phyloP scores from a whole-genome alignment of 495 filamentous ascomycete species.

The Aspergillus affinis region DNA sequence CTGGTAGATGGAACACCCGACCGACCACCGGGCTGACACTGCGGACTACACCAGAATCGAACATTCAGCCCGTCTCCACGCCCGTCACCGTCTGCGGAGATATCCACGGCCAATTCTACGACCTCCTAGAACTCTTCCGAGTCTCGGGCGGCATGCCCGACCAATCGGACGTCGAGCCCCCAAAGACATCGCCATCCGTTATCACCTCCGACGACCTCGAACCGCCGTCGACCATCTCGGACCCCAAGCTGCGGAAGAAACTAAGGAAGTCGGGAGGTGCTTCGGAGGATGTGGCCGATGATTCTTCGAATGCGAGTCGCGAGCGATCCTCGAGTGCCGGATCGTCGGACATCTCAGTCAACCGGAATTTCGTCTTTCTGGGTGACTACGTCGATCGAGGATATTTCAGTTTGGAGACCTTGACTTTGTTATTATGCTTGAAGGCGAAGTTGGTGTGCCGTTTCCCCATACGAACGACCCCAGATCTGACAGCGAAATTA shows the following conservation, averaged over 20 bases:
- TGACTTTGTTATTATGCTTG: slow-evolving; percentile 91
- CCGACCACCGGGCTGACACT: background rate
- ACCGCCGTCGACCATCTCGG: slow-evolving; percentile 79
- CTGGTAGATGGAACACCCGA: background rate
- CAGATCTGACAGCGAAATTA: slow-evolving; percentile 31
- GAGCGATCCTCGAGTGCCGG: slow-evolving; percentile 41
- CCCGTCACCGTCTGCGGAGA: slow-evolving; percentile 99
- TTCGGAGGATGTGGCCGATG: slow-evolving; percentile 40
- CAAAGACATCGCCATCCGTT: slow-evolving; percentile 60
- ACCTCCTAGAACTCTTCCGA: slow-evolving; percentile 92
- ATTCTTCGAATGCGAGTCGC: slow-evolving; percentile 20
- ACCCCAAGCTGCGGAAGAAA: slow-evolving; percentile 79
- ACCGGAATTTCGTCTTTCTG: slow-evolving; percentile 90
- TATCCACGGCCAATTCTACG: slow-evolving; percentile 99
- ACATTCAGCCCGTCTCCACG: slow-evolving; percentile 92
- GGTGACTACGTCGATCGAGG: slow-evolving; percentile 97
- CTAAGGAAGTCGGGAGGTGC: slow-evolving; percentile 47
- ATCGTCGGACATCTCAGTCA: slow-evolving; percentile 44
- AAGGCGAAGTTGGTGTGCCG: slow-evolving; percentile 81
- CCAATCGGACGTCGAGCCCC: slow-evolving; percentile 63
- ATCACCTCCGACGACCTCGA: slow-evolving; percentile 87
- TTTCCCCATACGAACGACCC: background rate
- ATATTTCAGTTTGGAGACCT: slow-evolving; percentile 96
- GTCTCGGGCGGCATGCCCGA: slow-evolving; percentile 95
- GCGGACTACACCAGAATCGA: slow-evolving; percentile 68